These are phyloP conservation scores for Didymella keratinophila DNA, from an alignment of 2,329 filamentous ascomycete species.

Conservation along the genomic window DNA sequence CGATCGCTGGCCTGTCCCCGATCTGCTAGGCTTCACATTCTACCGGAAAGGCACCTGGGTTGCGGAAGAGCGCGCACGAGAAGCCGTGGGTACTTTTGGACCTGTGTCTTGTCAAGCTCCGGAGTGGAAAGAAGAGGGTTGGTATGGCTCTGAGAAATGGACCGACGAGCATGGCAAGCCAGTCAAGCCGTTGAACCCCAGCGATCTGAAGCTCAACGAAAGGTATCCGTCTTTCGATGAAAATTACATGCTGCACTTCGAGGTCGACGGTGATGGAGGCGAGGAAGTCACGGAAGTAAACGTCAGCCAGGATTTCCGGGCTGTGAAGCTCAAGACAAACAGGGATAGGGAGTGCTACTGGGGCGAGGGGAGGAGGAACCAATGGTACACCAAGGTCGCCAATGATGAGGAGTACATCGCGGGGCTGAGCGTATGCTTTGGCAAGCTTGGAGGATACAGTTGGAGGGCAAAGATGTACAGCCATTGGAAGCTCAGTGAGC, in stretches of 20 bases:
- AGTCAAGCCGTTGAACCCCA: background rate
- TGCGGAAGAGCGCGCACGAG: background rate
- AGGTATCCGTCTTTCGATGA: background rate
- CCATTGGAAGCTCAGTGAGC: background rate
- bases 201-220: background rate
- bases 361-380: background rate
- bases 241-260: background rate
- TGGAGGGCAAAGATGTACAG: background rate
- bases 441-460: background rate
- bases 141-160: background rate
- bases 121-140: background rate
- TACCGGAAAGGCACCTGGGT: background rate
- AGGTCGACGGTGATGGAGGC: background rate
- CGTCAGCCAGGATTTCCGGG: background rate
- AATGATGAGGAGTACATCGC: background rate
- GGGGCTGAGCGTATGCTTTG: background rate
- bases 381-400: background rate
- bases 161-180: background rate
- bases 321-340: background rate
- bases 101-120: background rate
- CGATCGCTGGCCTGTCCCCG: background rate
- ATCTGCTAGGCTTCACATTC: background rate
- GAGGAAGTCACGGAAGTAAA: background rate
- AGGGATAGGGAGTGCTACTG: background rate
- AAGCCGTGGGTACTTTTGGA: background rate